Base-by-base conservation (phyloP, 495 filamentous ascomycete species). In the Hypoxylon rickii region DNA sequence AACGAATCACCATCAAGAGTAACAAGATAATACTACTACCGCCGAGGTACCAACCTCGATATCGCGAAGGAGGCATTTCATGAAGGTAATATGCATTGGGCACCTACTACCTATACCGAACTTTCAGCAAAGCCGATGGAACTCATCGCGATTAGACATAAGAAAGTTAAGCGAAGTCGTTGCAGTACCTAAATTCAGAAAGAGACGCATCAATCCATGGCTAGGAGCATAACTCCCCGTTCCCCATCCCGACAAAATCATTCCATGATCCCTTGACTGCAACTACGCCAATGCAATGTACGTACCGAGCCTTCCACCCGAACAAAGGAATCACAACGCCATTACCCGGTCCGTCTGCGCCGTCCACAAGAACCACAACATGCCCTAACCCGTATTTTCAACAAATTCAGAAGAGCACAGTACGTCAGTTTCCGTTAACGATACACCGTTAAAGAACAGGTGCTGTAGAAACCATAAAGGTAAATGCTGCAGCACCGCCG, bases 401-500 rank as follows among this genome's bases (percentile, higher is more conserved):
- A n/a, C n/a, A n/a, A n/a, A n/a, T n/a, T n/a, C n/a, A n/a, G n/a
- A n/a, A n/a, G n/a, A n/a, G n/a, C n/a, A n/a, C n/a, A n/a, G n/a
- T n/a, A n/a, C n/a, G n/a, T n/a, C n/a, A n/a, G n/a, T n/a, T n/a
- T n/a, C n/a, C n/a, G n/a, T n/a, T n/a, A n/a, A n/a, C n/a, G 34
- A 38, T 38, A 18, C 34, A 13, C 16, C 22, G 44, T 33, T 55
- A 70, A 8, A 71, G 55, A 18, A 50, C 51, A 1, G 69, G 69
- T 10, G 69, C 69, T 22, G 69, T 68, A 16, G 63, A 67, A n/a
- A 71, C 64, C 41, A 71, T 46, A 19, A 63, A 65, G 16, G 69
- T 70, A 37, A 69, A 66, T 12, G 61, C 65, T 0, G 64, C 66
- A 19, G 64, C 69, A 40, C 66, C 62, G 21, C 69, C 69, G 1